phyloP scores from a whole-genome alignment of 140 eudicot species.

The Stevia rebaudiana region DNA sequence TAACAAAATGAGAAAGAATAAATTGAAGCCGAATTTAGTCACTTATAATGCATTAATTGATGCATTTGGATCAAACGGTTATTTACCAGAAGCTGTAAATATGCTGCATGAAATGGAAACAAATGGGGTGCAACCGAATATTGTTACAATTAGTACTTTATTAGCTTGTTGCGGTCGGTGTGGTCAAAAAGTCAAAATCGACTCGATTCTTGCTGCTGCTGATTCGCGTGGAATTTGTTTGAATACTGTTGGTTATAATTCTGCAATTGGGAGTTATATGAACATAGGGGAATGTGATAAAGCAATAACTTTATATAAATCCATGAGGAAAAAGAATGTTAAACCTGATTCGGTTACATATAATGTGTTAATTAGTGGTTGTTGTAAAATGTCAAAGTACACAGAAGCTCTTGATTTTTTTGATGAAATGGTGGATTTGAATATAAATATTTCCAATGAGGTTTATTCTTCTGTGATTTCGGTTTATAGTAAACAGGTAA shows the following conservation, averaged over 20 bases:
- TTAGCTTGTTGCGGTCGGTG: constrained; percentile 88
- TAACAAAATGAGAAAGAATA: constrained; percentile 53
- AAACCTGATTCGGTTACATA: constrained; percentile 80
- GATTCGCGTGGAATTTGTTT: constrained; percentile 60
- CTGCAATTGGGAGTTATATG: constrained; percentile 91
- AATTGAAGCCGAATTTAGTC: constrained; percentile 68
- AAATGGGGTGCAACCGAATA: constrained; percentile 67
- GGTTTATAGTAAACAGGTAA: constrained; percentile 80
- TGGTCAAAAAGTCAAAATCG: constrained; percentile 73
- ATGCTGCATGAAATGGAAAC: constrained; percentile 85
- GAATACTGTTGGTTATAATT: constrained; percentile 80
- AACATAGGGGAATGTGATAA: constrained; percentile 71
- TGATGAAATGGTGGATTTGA: constrained; percentile 56
- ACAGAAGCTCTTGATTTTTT: constrained; percentile 68
- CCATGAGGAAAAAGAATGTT: constrained; percentile 66
- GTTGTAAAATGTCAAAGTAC: constrained; percentile 80
- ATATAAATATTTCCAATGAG: constrained; percentile 58
- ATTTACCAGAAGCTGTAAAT: constrained; percentile 69
- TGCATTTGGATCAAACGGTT: constrained; percentile 86
- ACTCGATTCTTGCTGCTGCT: constrained; percentile 86
- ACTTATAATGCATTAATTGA: constrained; percentile 84
- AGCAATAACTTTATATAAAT: constrained; percentile 51
- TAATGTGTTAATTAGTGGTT: constrained; percentile 71
- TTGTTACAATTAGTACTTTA: constrained; percentile 74
- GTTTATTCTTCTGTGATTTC: constrained; percentile 82